Percentiles rank a stretch among this genome's conserved stretches.
phyloP scores from a whole-genome alignment of 441 rosid genomes.

The Brassica balearica region DNA sequence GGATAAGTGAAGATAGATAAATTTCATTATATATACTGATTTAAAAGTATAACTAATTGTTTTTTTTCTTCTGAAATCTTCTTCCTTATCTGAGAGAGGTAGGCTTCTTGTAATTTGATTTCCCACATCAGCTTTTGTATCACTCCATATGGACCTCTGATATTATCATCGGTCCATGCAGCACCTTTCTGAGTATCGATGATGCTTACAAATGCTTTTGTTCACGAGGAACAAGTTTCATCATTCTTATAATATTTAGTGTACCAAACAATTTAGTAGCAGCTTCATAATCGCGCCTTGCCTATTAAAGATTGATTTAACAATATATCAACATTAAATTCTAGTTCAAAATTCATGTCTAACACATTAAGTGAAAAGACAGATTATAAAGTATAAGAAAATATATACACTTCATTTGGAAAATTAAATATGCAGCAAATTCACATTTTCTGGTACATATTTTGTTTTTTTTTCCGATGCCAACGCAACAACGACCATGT shows the following conservation, averaged over 20 bases:
- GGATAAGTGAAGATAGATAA: no score
- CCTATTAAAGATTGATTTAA: neutral
- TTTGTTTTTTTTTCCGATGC: neutral
- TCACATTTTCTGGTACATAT: neutral
- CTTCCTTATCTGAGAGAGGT: no score
- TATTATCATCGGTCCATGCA: no score
- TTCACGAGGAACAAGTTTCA: neutral
- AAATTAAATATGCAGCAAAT: no score
- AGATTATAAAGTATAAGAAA: neutral
- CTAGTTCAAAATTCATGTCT: no score
- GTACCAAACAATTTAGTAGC: constrained; percentile 12
- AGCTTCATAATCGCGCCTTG: neutral
- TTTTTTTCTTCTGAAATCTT: no score
- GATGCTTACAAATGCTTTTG: neutral
- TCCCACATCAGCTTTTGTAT: no score
- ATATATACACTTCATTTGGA: neutral
- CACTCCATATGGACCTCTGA: no score
- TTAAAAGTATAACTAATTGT: no score
- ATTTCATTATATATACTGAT: no score
- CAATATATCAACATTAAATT: no score
- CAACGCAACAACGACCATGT: neutral
- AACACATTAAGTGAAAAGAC: neutral
- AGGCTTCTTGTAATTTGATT: no score
- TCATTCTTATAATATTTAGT: neutral
- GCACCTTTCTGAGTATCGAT: constrained; percentile 7